A percentile compares a stretch with the other conserved stretches of the same genome.
phyloP scores from a whole-genome alignment of 257 asterid species.

The Plantago ovata region DNA sequence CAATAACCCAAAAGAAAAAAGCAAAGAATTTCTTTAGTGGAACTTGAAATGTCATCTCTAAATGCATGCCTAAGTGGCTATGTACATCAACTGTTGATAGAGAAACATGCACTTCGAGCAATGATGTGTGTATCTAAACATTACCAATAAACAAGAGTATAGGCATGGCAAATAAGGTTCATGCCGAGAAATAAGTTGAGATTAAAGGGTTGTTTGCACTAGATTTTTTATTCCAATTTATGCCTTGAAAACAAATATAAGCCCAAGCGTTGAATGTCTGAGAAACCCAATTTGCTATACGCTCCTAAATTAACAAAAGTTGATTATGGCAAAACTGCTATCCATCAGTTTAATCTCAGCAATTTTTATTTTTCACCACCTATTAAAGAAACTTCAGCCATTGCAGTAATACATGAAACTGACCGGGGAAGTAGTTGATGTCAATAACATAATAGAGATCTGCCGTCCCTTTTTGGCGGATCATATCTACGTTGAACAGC shows the following conservation, averaged over 20 bases:
- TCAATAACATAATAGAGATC: conserved; percentile 76
- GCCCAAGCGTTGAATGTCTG: no score
- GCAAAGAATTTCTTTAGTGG: background rate
- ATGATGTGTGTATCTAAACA: no score
- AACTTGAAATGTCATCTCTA: no score
- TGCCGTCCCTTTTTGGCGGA: conserved; percentile 67
- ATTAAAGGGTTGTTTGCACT: no score
- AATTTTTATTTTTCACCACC: background rate
- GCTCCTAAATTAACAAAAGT: background rate
- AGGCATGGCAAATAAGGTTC: no score
- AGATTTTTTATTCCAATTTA: no score
- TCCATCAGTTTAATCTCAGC: background rate
- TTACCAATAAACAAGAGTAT: no score
- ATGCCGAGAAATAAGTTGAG: no score
- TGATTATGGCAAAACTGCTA: no score
- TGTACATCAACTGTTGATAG: background rate
- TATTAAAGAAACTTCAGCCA: background rate
- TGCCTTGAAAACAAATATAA: no score
- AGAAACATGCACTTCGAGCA: background rate
- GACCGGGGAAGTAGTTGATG: conserved; percentile 91
- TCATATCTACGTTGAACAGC: conserved; percentile 76
- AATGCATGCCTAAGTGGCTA: background rate
- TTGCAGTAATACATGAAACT: conserved; percentile 17
- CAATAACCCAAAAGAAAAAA: background rate
- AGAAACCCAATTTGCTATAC: conserved; percentile 36